Conservation (phyloP, 106 monocot genomes). For the Triglochin maritima region DNA sequence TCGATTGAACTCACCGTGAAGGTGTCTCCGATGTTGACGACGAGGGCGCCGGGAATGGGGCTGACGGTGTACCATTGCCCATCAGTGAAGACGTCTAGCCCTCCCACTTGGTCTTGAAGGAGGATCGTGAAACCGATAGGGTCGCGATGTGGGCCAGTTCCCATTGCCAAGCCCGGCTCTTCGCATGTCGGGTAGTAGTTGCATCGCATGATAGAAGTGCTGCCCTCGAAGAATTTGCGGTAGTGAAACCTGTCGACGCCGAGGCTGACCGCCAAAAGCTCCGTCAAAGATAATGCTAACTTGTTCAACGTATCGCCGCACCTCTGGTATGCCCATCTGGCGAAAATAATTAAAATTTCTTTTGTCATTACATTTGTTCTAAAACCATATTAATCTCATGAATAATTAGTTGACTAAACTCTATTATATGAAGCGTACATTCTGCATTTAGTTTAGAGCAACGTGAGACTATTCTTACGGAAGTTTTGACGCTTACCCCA, state of each 20-base stretch:
- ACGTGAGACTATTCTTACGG: too few relatives aligned
- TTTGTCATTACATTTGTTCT: too few relatives aligned
- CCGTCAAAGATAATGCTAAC: conserved; percentile 52
- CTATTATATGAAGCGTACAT: not conserved
- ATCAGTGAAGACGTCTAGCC: conserved; percentile 21
- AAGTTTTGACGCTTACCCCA: conserved; percentile 29
- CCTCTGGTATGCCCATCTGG: conserved; percentile 52
- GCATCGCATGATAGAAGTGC: conserved; percentile 15
- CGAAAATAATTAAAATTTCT: too few relatives aligned
- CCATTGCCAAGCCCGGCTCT: conserved; percentile 17
- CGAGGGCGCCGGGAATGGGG: conserved; percentile 12
- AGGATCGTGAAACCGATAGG: conserved; percentile 21
- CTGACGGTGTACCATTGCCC: conserved; percentile 13
- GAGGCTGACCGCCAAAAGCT: conserved; percentile 61
- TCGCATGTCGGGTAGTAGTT: conserved; percentile 28
- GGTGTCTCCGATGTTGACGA: conserved; percentile 30
- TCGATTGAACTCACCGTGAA: conserved; percentile 7
- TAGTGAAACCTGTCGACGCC: conserved; percentile 43
- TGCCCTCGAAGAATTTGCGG: conserved; percentile 47
- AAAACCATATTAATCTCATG: not conserved
- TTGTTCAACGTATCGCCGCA: conserved; percentile 61
- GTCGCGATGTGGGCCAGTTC: conserved; percentile 26
- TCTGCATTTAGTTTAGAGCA: not conserved
- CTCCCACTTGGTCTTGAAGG: conserved; percentile 22
- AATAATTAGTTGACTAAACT: not conserved